Evolutionary conservation across 2,329 filamentous ascomycete genomes (phyloP), one percentile per base, ranked within the genome.

Genomic region (Helicocarpus griseus): DNA sequence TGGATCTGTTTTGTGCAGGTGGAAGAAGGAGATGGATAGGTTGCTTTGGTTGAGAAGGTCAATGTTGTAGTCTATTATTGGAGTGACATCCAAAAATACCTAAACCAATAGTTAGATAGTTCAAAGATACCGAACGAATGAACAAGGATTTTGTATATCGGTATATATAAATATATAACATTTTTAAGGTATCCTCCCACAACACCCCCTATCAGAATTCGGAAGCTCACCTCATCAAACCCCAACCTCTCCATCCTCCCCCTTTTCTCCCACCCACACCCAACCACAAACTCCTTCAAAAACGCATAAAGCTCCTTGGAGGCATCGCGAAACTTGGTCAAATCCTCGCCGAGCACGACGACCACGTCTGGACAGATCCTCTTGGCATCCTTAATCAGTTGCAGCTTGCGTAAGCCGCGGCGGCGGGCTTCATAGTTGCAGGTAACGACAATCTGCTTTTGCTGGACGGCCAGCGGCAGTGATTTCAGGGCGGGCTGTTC

Each of bases 381-480:
- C 68, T 81, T 87, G 3, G 91, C 93, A 56, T 96, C 89, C 49
- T 77, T 79, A 63, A 96, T 82, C 57, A 89, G 79, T 76, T 94
- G 89, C 54, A 97, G 77, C 73, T 98, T 97, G 66, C 79, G 66
- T 40, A 76, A 57, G 8, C 73, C 78, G 54, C 79, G 78, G 48
- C 81, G 74, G 33, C 91, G 82, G 21, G 91, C 91, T 64, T 87
- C 87, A 68, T 97, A 97, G 70, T 97, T 97, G 77, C 88, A 94
- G 4, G 89, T 95, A 21, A 90, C 88, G 38, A 93, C 77, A 51
- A 96, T 95, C 65, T 89, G 87, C 70, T 96, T 96, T 69, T 96
- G 90, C 68, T 90, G 87, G 53, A 95, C 82, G 33, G 89, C 90
- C 31, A 97, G 73, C 5, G 89, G 88, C 17, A 86, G 71, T 1